Evolutionary conservation across 1,284 basidiomycete species (phyloP), one percentile per base, ranked within the genome.

Genomic region (Trametes hirsuta): DNA sequence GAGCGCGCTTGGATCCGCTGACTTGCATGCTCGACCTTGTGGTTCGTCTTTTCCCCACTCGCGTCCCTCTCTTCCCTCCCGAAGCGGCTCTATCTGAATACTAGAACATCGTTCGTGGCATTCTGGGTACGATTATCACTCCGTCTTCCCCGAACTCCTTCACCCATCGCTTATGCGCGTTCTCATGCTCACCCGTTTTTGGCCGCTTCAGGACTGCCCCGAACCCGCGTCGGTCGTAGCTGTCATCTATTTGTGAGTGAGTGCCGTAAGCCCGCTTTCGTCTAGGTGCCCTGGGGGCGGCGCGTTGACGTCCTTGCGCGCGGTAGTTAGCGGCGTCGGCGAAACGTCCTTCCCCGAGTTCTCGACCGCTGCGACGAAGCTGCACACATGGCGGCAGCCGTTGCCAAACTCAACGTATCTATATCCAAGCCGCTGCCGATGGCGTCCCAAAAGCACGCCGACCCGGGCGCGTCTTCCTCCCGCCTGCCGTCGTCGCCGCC

Each of bases 331-430:
- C 55, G 56, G 56, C 39, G 52, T 63, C 64, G 61, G 59, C 61
- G 47, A 68, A 59, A 55, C 63, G 49, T 41, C 53, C 61, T 61
- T 59, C 30, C 30, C 30, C 30, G 30, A 30, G 30, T 30, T 8
- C 55, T 57, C 53, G 52, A 60, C 62, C 50, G 42, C 59, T 58
- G 44, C 64, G 48, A 60, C 64, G 44, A 46, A 58, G 49, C 49
- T 47, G 66, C 68, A 67, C 74, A 72, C 75, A 85, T 86, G 84
- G 79, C 81, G 64, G 76, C 78, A 50, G 77, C 79, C 48, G 75
- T 81, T 50, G 74, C 74, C 61, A 71, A 78, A 62, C 63, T 71
- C 58, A 78, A 77, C 70, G 66, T 77, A 42, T 76, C 80, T 64
- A 72, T 77, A 63, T 76, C 80, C 66, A 73, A 73, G 71, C 78